phyloP scores from a whole-genome alignment of 192 early-diverging fungal species.

The Coemansia sp. region DNA sequence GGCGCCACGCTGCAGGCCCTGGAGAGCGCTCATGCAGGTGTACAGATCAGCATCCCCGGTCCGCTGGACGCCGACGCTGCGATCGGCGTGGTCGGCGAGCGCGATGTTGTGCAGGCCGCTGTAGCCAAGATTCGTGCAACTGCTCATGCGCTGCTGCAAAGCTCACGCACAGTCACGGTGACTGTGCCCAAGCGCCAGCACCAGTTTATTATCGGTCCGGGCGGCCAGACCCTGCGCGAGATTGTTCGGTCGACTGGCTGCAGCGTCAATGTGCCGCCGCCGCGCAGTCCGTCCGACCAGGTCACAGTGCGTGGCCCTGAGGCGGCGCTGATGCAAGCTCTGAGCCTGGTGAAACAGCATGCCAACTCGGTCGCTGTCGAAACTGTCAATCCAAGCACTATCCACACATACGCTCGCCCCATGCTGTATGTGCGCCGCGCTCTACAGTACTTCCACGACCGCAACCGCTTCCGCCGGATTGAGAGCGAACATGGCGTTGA shows the following conservation, averaged over 20 bases:
- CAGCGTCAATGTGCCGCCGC: slow-evolving; percentile 75
- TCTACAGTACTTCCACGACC: slow-evolving; percentile 74
- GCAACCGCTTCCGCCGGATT: slow-evolving; percentile 70
- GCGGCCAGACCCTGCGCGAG: slow-evolving; percentile 76
- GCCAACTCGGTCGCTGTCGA: slow-evolving; percentile 74
- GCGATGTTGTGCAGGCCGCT: slow-evolving; percentile 67
- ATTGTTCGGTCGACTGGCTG: slow-evolving; percentile 88
- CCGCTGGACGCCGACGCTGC: slow-evolving; percentile 31
- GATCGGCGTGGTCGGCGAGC: slow-evolving; percentile 80
- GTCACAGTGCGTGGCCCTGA: slow-evolving; percentile 82
- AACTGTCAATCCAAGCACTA: slow-evolving; percentile 63
- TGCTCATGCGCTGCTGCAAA: slow-evolving; percentile 64
- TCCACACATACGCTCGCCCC: slow-evolving; percentile 57
- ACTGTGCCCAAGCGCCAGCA: slow-evolving; percentile 90
- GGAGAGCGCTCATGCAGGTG: slow-evolving; percentile 62
- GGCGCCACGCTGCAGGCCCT: slow-evolving; percentile 59
- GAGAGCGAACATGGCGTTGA: slow-evolving; percentile 68
- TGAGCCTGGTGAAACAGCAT: slow-evolving; percentile 79
- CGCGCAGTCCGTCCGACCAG: slow-evolving; percentile 67
- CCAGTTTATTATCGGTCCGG: slow-evolving; percentile 82
- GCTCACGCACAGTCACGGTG: slow-evolving; percentile 65
- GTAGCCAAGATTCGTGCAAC: slow-evolving; percentile 60
- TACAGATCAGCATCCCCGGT: slow-evolving; percentile 80
- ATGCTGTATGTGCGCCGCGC: slow-evolving; percentile 64
- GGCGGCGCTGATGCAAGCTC: slow-evolving; percentile 64